phyloP scores from a whole-genome alignment of 1,284 basidiomycete genomes.

The Marasmius sp. region DNA sequence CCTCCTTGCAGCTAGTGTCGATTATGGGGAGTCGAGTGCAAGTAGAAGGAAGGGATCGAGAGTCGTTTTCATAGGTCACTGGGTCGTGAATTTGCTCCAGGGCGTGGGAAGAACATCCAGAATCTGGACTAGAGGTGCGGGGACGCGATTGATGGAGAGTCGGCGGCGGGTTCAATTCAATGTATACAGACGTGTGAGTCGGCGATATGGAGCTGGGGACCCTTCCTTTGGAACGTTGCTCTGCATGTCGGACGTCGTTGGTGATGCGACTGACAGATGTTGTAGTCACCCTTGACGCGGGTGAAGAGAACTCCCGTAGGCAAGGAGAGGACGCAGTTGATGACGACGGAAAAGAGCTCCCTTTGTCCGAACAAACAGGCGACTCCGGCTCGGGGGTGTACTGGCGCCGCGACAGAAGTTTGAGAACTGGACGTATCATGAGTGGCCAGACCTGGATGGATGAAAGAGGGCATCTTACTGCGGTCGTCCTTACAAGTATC shows the following conservation, averaged over 20 bases:
- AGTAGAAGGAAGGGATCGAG: not conserved
- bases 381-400: not conserved
- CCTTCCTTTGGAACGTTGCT: not conserved
- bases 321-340: not conserved
- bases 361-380: not conserved
- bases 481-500: constrained; percentile 52
- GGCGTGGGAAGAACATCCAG: not conserved
- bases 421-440: not conserved
- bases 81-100: not conserved
- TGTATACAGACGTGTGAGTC: no score
- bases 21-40: not conserved
- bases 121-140: no score
- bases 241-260: not conserved
- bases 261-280: not conserved
- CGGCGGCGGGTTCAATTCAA: no score
- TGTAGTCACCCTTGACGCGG: not conserved
- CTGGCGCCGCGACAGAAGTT: not conserved
- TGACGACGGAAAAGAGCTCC: not conserved
- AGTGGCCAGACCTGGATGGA: not conserved
- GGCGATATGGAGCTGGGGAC: no score
- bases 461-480: constrained; percentile 34
- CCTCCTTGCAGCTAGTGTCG: not conserved
- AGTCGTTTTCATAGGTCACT: not conserved
- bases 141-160: no score
- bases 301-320: not conserved